Evolutionary conservation across 768 basidiomycete species (phyloP).

Genomic region (Hysterangium stoloniferum): DNA sequence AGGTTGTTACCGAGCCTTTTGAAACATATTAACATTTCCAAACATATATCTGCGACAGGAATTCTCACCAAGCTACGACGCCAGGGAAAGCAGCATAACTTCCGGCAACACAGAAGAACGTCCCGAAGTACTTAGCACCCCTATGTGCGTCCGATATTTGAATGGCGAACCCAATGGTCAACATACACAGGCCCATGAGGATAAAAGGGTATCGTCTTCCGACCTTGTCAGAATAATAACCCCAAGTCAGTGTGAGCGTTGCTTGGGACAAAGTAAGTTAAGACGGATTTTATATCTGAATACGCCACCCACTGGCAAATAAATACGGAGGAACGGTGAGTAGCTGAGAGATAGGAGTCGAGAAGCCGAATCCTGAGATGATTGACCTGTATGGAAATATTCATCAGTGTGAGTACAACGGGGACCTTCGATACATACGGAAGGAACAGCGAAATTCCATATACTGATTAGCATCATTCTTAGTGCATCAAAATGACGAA

Average conservation of each 20-base stretch:
- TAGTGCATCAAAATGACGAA: not conserved
- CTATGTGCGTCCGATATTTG: conserved; percentile 46
- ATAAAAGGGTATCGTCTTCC: conserved; percentile 53
- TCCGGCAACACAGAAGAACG: conserved; percentile 61
- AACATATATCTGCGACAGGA: not conserved
- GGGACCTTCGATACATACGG: conserved; percentile 40
- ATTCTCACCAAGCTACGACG: conserved; percentile 48
- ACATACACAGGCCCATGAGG: conserved; percentile 39
- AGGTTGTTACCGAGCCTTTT: conserved; percentile 59
- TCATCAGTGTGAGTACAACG: not conserved
- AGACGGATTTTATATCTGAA: not conserved
- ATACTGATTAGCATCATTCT: conserved; percentile 32
- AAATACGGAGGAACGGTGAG: conserved; percentile 65
- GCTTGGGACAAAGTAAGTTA: conserved; percentile 28
- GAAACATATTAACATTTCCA: not conserved
- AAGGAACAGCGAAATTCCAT: conserved; percentile 63
- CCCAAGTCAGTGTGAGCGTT: conserved; percentile 41
- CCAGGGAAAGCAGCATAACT: conserved; percentile 54
- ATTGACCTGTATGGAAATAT: conserved; percentile 38
- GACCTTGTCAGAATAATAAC: conserved; percentile 50
- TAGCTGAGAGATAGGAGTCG: conserved; percentile 49
- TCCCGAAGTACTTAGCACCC: conserved; percentile 66
- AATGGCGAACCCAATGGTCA: conserved; percentile 53
- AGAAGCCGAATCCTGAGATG: conserved; percentile 55
- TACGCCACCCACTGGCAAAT: conserved; percentile 42